Evolutionary conservation across 257 asterid species (phyloP).

Genomic region (Solanum boliviense): DNA sequence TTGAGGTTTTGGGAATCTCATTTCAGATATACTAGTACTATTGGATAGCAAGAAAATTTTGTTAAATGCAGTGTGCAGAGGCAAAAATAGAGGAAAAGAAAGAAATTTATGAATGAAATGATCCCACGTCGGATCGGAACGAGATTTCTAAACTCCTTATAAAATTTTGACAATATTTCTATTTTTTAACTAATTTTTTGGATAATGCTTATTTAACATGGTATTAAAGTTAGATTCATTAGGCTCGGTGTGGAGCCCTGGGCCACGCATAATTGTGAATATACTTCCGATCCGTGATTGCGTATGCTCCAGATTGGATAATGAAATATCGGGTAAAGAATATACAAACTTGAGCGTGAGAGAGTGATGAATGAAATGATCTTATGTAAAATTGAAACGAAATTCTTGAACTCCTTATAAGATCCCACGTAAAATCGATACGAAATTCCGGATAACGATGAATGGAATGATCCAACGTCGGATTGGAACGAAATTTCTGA

Average conservation of each 20-base stretch:
- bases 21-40: not conserved
- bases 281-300: not conserved
- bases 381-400: not conserved
- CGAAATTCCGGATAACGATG: not conserved
- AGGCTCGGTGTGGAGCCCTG: not conserved
- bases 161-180: not conserved
- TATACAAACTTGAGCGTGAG: not conserved
- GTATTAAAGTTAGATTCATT: not conserved
- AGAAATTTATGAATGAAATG: not conserved
- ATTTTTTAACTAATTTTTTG: fast-evolving
- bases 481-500: not conserved
- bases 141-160: not conserved
- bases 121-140: not conserved
- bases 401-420: no score
- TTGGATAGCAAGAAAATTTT: not conserved
- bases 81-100: not conserved
- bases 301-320: fast-evolving
- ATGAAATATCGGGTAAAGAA: no score
- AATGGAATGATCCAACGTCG: not conserved
- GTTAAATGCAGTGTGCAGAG: not conserved
- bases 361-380: not conserved
- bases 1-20: not conserved
- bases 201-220: not conserved
- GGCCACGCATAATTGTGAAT: not conserved
- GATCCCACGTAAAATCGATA: not conserved